A percentile compares a stretch with the other conserved stretches of the same genome.
Evolutionary conservation across 768 basidiomycete species (phyloP).

Genomic region (Rubroboletus satanas): DNA sequence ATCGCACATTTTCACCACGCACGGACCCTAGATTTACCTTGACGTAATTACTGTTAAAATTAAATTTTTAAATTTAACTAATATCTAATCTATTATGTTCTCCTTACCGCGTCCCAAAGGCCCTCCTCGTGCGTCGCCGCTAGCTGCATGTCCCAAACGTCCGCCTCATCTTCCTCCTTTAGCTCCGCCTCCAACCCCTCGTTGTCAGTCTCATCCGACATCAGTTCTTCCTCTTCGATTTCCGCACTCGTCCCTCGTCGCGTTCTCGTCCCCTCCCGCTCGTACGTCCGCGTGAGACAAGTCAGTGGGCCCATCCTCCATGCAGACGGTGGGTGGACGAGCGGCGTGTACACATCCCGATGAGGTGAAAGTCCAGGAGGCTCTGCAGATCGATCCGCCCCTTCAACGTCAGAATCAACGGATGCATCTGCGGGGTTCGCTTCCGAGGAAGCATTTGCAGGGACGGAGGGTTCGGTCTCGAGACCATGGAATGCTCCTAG

Average conservation of each 20-base stretch:
- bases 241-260: constrained; percentile 20
- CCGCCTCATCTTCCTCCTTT: constrained; percentile 40
- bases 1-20: constrained; percentile 23
- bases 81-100: constrained; percentile 3
- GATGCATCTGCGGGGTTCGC: constrained; percentile 6
- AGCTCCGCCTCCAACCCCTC: constrained; percentile 38
- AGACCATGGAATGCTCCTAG: constrained; percentile 22
- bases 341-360: constrained; percentile 35
- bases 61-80: background rate
- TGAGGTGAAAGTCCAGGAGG: constrained; percentile 17
- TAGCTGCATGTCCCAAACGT: constrained; percentile 33
- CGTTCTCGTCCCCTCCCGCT: constrained; percentile 16
- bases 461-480: background rate
- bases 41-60: constrained; percentile 13
- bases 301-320: constrained; percentile 10
- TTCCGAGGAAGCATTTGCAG: constrained; percentile 10
- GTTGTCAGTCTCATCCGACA: constrained; percentile 36
- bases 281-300: constrained; percentile 24
- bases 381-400: background rate
- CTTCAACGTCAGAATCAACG: constrained; percentile 4
- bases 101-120: constrained; percentile 35
- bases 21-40: constrained; percentile 24
- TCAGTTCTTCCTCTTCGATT: constrained; percentile 20
- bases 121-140: constrained; percentile 36
- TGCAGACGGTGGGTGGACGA: constrained; percentile 31